phyloP scores from a whole-genome alignment of 176 grass and related monocot species.

The Melocanna baccifera region DNA sequence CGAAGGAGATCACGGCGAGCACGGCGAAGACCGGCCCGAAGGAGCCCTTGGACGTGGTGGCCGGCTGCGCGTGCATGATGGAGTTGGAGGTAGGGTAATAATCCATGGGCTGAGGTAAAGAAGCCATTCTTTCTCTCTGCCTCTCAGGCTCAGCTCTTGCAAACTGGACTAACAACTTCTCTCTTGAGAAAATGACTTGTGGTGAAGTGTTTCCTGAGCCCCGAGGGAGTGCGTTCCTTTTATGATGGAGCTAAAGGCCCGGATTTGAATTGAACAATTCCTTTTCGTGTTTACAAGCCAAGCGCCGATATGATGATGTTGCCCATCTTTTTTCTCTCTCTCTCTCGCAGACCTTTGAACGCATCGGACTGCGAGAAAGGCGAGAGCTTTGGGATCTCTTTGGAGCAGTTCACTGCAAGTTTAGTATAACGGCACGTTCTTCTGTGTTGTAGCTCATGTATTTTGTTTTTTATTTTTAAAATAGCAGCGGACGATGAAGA shows the following conservation, averaged over 20 bases:
- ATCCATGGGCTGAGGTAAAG: constrained; percentile 53
- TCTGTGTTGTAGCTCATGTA: too few species aligned
- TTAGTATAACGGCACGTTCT: not conserved
- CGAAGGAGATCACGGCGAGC: constrained; percentile 64
- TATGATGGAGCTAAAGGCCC: constrained; percentile 28
- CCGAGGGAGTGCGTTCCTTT: constrained; percentile 40
- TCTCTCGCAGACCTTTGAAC: constrained; percentile 62
- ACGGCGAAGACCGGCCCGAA: constrained; percentile 67
- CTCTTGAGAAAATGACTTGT: constrained; percentile 10
- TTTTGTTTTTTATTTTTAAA: too few species aligned
- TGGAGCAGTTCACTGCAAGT: constrained; percentile 48
- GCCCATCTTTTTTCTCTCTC: constrained; percentile 25
- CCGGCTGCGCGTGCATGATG: constrained; percentile 31
- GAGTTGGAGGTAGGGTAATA: constrained; percentile 53
- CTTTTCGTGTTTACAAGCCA: constrained; percentile 8
- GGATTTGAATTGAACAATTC: constrained; percentile 33
- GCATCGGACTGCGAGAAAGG: constrained; percentile 91
- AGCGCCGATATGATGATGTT: constrained; percentile 49
- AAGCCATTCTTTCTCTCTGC: constrained; percentile 45
- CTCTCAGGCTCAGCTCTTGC: not conserved
- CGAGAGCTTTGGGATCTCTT: constrained; percentile 54
- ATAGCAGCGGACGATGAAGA: too few species aligned
- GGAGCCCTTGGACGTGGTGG: constrained; percentile 53
- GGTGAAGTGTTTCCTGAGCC: constrained; percentile 7
- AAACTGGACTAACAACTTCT: not conserved